phyloP scores from a whole-genome alignment of 202 grass and related monocot species.

The Panicum hallii region DNA sequence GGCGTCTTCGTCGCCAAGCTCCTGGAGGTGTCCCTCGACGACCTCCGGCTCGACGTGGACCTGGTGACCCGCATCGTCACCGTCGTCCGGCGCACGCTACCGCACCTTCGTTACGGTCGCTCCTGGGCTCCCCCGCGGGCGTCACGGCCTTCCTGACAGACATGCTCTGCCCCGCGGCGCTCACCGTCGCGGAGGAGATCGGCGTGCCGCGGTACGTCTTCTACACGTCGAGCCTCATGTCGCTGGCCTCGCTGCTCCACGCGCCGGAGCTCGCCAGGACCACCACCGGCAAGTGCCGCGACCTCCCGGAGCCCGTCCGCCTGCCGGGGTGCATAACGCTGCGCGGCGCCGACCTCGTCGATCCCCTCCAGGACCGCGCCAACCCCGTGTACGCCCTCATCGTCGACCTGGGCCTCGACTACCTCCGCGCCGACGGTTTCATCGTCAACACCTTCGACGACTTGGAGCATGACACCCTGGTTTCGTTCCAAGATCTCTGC shows the following conservation, averaged over 20 bases:
- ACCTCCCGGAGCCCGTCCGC: slow-evolving; percentile 54
- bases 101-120: slow-evolving; percentile 39
- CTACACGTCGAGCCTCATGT: slow-evolving; percentile 37
- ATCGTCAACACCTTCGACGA: slow-evolving; percentile 64
- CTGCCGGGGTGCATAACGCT: slow-evolving; percentile 59
- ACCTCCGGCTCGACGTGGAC: slow-evolving; percentile 38
- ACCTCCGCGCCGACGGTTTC: slow-evolving; percentile 43
- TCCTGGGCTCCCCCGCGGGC: not conserved
- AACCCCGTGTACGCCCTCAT: not conserved
- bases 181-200: slow-evolving; percentile 44
- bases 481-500: slow-evolving; percentile 23
- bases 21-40: slow-evolving; percentile 48
- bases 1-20: slow-evolving; percentile 46
- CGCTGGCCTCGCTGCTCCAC: slow-evolving; percentile 29
- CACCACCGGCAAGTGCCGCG: slow-evolving; percentile 45
- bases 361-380: slow-evolving; percentile 34
- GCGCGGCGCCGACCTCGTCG: slow-evolving; percentile 35
- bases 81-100: slow-evolving; percentile 24
- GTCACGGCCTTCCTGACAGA: slow-evolving; percentile 56
- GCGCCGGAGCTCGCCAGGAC: slow-evolving; percentile 36
- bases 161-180: slow-evolving; percentile 33
- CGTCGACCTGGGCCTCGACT: slow-evolving; percentile 2
- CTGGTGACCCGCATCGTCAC: slow-evolving; percentile 16
- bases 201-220: slow-evolving; percentile 48
- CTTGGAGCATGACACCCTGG: slow-evolving; percentile 48